Base-by-base conservation (phyloP, 345 rosid genomes). In the Cardamine chenopodiifolia region DNA sequence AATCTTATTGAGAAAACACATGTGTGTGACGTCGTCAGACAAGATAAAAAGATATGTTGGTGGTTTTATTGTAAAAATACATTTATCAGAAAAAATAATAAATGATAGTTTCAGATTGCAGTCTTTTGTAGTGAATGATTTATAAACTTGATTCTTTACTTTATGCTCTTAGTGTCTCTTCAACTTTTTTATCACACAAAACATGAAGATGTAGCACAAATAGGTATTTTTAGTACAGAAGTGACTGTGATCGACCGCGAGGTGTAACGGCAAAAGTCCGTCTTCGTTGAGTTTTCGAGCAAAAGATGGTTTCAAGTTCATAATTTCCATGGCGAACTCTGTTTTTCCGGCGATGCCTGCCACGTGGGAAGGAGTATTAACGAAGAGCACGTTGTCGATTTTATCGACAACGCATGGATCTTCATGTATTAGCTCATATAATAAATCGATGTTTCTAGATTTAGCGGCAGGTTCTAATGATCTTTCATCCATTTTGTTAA, bases 241-340 rank as follows among this genome's bases (percentile, higher is more conserved):
- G 2, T 78, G 63, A 3, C 54, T 8, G 1, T 62, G 47, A 13
- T 67, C 65, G 8, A 82, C 26, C 3, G 85, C 83, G 5, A 82
- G 58, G 25, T 82, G 83, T 62, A 82, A 34, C 9, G 85, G 85
- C 12, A 64, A 65, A 19, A 58, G 31, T 8, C 85, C 84, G 3
- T 45, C 35, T 4, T 17, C 60, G 54, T 79, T 84, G 14, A 72
- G 72, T 49, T 73, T 84, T 32, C 58, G 56, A 35, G 73, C 64
- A 54, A 82, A 80, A 53, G 79, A 82, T 15, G 85, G 87, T 55
- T 59, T 70, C 62, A 84, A 40, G 62, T 67, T 73, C 62, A 78
- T 57, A 0, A 80, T 28, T 44, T 84, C 84, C 77, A 52, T 20
- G 7, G 83, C 81, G 17, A 58, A 82, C 18, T 68, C 80, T 29